Evolutionary conservation across 768 basidiomycete genomes (phyloP).

Genomic region (Russula griseocarnosa): DNA sequence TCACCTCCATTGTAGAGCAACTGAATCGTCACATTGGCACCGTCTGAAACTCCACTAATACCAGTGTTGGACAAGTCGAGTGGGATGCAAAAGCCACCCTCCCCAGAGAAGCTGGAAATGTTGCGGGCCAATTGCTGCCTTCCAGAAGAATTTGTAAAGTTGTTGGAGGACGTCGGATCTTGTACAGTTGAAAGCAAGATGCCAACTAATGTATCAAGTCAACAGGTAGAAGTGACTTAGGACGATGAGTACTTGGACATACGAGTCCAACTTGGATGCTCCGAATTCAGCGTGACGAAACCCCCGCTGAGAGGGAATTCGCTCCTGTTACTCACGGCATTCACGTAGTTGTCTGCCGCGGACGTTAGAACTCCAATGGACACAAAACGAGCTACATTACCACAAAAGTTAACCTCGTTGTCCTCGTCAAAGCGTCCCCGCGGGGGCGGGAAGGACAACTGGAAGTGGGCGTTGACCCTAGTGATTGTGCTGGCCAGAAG

Average conservation of each 20-base stretch:
- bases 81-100: constrained; percentile 64
- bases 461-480: constrained; percentile 68
- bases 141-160: constrained; percentile 51
- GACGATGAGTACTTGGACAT: constrained; percentile 28
- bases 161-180: constrained; percentile 57
- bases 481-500: constrained; percentile 40
- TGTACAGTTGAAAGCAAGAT: constrained; percentile 51
- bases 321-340: constrained; percentile 52
- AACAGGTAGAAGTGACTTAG: constrained; percentile 1
- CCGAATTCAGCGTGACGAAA: constrained; percentile 59
- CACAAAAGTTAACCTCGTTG: constrained; percentile 61
- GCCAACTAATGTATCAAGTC: constrained; percentile 41
- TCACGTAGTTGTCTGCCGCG: constrained; percentile 56
- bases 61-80: constrained; percentile 53
- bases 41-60: constrained; percentile 51
- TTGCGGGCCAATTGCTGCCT: constrained; percentile 40
- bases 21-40: constrained; percentile 72
- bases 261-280: constrained; percentile 63
- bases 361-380: constrained; percentile 1
- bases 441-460: constrained; percentile 68
- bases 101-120: constrained; percentile 49
- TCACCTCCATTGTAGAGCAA: constrained; percentile 68
- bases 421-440: constrained; percentile 65
- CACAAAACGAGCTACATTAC: constrained; percentile 36
- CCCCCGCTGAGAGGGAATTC: constrained; percentile 64